Evolutionary conservation across 2,329 filamentous ascomycete genomes (phyloP).

Genomic region (Sclerotinia spermophila): DNA sequence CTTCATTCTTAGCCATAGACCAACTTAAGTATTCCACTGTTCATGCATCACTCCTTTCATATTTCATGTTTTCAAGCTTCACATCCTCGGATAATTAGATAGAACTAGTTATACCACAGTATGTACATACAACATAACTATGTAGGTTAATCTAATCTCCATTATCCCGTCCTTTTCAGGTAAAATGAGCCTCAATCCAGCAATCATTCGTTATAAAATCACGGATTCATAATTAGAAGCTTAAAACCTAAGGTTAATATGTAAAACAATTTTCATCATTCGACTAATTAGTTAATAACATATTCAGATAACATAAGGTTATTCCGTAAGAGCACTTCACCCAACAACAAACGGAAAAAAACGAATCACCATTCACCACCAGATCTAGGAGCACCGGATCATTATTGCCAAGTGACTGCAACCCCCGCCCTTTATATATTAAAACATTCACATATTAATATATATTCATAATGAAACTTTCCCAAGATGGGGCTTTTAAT

Average conservation of each 20-base stretch:
- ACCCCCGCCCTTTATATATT: neutral
- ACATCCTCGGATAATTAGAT: neutral
- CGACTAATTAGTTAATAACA: neutral
- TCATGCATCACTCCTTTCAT: neutral
- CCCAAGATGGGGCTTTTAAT: neutral
- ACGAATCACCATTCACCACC: neutral
- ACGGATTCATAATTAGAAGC: neutral
- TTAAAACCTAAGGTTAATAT: no score
- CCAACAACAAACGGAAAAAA: neutral
- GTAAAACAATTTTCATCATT: neutral
- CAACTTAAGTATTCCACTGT: no score
- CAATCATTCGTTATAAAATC: neutral
- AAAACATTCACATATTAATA: neutral
- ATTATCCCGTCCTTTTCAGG: neutral
- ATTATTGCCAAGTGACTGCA: slow-evolving; percentile 1
- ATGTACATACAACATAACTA: no score
- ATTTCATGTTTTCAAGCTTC: neutral
- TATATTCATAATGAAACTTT: neutral
- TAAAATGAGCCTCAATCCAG: neutral
- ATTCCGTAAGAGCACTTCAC: no score
- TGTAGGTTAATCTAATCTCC: no score
- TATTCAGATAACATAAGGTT: neutral
- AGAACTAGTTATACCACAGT: neutral
- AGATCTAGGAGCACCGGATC: neutral
- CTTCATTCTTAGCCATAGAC: neutral